Evolutionary conservation across 2,329 filamentous ascomycete species (phyloP), one percentile per base, ranked within the genome.

Genomic region (Cladobotryum mycophilum): DNA sequence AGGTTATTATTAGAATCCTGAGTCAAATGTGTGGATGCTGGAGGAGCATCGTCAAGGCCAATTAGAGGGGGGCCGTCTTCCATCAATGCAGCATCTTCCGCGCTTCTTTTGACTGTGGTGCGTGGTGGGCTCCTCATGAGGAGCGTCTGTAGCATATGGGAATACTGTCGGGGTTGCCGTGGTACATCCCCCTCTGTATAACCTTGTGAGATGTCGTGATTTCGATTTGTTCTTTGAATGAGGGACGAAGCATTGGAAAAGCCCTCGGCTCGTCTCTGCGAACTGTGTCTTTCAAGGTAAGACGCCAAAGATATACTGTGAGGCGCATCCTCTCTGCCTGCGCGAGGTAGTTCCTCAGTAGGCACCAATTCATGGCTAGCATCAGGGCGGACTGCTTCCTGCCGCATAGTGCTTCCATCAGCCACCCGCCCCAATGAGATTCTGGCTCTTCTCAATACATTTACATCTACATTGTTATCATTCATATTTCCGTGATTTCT

Each of bases 61-160:
- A 30, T 30, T 7, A 30, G 25, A 30, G 25, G 25, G 9, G 25
- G 25, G 9, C 25, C 6, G 4, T 30, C 25, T 30, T 30, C 25
- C 25, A 30, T 30, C 25, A 30, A 30, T 30, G 25, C 25, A 30
- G 25, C 25, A 30, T 30, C 25, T 30, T 30, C 25, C 9, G 25
- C 25, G 6, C 25, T 30, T 8, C 25, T 30, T 11, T 30, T 30
- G 25, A 30, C 25, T 30, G 25, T 11, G 9, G 25, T 25, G 5
- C 25, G 42, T 11, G 36, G 38, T 36, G 53, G 53, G 5, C 47
- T 55, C 42, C 41, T 45, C 44, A 47, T 45, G 14, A 50, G 47
- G 5, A 48, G 36, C 5, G 36, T 47, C 8, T 55, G 53, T 2
- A 8, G 13, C 15, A 37, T 13, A 17, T 54, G 53, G n/a, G 51